Evolutionary conservation across 805 yeast species (phyloP).

Genomic region (Candida germanica): DNA sequence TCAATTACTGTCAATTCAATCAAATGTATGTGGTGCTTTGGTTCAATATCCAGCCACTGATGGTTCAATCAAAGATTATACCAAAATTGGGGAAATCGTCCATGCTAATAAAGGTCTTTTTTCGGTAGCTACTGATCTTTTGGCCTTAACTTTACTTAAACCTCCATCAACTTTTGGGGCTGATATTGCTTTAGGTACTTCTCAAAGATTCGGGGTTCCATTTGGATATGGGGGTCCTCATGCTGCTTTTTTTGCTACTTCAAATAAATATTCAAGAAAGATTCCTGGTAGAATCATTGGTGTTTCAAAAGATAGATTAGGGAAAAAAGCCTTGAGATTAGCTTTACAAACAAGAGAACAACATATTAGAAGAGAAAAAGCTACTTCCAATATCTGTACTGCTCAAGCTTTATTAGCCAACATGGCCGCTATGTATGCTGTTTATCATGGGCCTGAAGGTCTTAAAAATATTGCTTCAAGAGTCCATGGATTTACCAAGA

Average conservation of each 20-base stretch:
- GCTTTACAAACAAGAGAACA: constrained; percentile 98
- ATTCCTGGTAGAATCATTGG: constrained; percentile 97
- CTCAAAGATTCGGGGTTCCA: constrained; percentile 97
- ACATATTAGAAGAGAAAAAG: constrained; percentile 95
- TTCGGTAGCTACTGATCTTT: constrained; percentile 85
- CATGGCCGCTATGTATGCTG: constrained; percentile 92
- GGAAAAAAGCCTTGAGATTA: constrained; percentile 82
- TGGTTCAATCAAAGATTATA: constrained; percentile 59
- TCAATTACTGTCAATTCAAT: constrained; percentile 21
- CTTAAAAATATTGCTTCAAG: constrained; percentile 73
- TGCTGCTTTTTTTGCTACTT: constrained; percentile 93
- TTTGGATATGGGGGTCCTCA: constrained; percentile 99
- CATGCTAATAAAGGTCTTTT: constrained; percentile 74
- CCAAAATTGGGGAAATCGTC: constrained; percentile 56
- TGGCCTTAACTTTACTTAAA: constrained; percentile 80
- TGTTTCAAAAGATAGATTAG: constrained; percentile 85
- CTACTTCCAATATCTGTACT: constrained; percentile 96
- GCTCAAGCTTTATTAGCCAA: constrained; percentile 96
- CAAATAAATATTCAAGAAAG: constrained; percentile 77
- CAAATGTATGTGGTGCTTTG: constrained; percentile 70
- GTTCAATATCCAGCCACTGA: constrained; percentile 90
- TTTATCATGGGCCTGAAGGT: constrained; percentile 93
- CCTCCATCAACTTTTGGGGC: constrained; percentile 88
- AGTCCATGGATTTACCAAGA: constrained; percentile 68
- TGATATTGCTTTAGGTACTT: constrained; percentile 86